Evolutionary conservation across 2,329 filamentous ascomycete genomes (phyloP), one percentile per base, ranked within the genome.

Genomic region (Blastomyces percursus): DNA sequence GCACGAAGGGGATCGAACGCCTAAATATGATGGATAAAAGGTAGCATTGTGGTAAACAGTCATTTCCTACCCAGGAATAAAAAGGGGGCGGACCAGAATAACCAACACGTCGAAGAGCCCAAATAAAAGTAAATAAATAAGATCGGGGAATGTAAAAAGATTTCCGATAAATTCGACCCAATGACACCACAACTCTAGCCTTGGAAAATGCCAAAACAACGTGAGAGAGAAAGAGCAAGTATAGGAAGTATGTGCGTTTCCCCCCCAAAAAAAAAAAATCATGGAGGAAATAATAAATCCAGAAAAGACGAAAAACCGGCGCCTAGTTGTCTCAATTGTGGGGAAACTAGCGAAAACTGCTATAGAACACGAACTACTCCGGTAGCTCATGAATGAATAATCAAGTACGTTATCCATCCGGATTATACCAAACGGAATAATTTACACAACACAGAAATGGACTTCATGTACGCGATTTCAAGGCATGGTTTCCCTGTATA

Each of bases 151-250:
- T 11, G 44, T 27, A 19, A 48, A 12, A 48, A 32, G 3, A 48
- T 35, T n/a, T 35, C 24, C 54, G 54, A 57, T 42, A 32, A 46
- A 48, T 19, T 59, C n/a, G 42, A 48, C 57, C 57, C 30, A 59
- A 57, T 6, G 57, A 59, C 57, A 59, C 57, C 57, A 14, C 57
- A 59, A 59, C 57, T 59, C 40, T 59, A 46, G 30, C 57, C 42
- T 48, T 59, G 14, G 21, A 46, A 46, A 59, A 57, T 57, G 32
- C 54, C 19, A 30, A 59, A 48, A 56, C n/a, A n/a, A n/a, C 19
- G 35, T 21, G 21, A 58, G n/a, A 16, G 21, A 58, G n/a, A 16
- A 38, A 27, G 21, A 40, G 21, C 24, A 44, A 40, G 21, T 46
- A 59, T 27, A 48, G 42, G 38, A n/a, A 42, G 40, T 59, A 48